phyloP scores from a whole-genome alignment of 192 early-diverging fungal species.

The Fimicolochytrium jonesii region DNA sequence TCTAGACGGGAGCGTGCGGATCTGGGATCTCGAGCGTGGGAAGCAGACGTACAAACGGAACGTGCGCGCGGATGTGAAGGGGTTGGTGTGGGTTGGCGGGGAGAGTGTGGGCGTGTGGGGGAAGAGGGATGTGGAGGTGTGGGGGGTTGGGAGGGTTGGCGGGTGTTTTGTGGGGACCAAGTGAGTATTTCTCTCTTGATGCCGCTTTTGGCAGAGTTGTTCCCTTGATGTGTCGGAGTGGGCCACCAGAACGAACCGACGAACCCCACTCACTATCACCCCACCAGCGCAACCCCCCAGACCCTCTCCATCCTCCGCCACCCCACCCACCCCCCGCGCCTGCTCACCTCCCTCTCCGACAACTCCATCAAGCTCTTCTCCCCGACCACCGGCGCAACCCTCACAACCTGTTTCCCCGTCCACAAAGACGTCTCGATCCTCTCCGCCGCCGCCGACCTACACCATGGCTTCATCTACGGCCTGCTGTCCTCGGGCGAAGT shows the following conservation, averaged over 20 bases:
- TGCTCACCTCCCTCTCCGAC: constrained; percentile 31
- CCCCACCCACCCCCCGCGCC: constrained; percentile 21
- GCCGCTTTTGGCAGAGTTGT: neutral
- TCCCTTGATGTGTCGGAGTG: neutral
- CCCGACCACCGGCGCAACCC: constrained; percentile 38
- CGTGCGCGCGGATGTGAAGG: neutral
- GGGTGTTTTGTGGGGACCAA: constrained; percentile 1
- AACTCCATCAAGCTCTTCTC: constrained; percentile 36
- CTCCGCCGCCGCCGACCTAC: constrained; percentile 36
- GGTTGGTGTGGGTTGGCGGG: constrained; percentile 6
- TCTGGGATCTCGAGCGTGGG: constrained; percentile 46
- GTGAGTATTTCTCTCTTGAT: neutral
- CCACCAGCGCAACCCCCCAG: neutral
- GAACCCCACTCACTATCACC: neutral
- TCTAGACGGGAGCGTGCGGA: constrained; percentile 37
- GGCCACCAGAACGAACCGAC: no score
- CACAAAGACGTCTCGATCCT: constrained; percentile 25
- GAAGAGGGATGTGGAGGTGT: constrained; percentile 6
- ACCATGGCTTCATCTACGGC: constrained; percentile 27
- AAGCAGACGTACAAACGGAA: constrained; percentile 12
- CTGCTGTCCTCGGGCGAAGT: constrained; percentile 35
- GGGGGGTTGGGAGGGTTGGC: constrained; percentile 1
- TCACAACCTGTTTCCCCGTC: constrained; percentile 43
- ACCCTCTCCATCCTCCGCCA: constrained; percentile 6
- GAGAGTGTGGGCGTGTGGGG: constrained; percentile 8